phyloP scores from a whole-genome alignment of 164 flowering plant species.

The Umbellularia californica region DNA sequence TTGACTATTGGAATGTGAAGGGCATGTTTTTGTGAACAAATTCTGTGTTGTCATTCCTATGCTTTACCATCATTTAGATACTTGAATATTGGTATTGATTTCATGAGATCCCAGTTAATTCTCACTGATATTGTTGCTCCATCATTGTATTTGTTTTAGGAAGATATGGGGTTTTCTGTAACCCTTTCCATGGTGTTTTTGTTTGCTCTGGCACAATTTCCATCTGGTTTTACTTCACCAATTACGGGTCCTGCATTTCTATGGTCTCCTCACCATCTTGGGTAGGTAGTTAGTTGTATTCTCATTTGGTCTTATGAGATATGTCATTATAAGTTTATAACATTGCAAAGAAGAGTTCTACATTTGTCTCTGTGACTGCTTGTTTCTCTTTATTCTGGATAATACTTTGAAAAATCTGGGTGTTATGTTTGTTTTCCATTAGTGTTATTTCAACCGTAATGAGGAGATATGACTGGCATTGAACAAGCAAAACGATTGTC shows the following conservation, averaged over 20 bases:
- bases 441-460: no score
- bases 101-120: background rate
- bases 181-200: slow-evolving; percentile 10
- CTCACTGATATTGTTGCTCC: background rate
- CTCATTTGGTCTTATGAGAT: background rate
- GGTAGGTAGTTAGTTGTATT: slow-evolving; percentile 18
- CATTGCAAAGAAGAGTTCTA: background rate
- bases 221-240: slow-evolving; percentile 19
- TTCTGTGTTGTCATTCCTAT: background rate
- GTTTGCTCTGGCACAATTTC: slow-evolving; percentile 20
- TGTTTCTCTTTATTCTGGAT: background rate
- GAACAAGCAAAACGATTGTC: no score
- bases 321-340: no score
- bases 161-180: slow-evolving; percentile 12
- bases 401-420: no score
- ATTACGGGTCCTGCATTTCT: slow-evolving; percentile 58
- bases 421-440: no score
- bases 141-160: background rate
- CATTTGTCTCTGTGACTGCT: background rate
- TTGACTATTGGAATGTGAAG: background rate
- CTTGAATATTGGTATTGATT: background rate
- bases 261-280: slow-evolving; percentile 49
- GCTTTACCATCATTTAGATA: background rate
- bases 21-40: background rate
- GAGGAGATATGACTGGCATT: no score